These are phyloP conservation scores for Hibiscus mutabilis DNA, from an alignment of 345 rosid species.

Conservation along the genomic window DNA sequence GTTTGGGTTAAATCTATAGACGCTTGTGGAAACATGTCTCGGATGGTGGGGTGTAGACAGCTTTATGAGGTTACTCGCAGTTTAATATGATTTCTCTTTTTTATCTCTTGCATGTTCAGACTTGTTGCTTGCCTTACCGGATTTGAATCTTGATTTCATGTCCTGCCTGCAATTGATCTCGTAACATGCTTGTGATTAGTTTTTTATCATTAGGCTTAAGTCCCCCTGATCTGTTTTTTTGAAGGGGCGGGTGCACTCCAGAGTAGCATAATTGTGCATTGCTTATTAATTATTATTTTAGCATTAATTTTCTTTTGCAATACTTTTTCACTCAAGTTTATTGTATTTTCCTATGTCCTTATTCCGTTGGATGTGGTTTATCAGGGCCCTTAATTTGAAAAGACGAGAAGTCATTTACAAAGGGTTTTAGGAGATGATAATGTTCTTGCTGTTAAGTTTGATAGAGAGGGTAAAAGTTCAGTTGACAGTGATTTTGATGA, in stretches of 20 bases:
- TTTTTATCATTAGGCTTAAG: neutral
- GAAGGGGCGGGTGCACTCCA: neutral
- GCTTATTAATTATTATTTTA: neutral
- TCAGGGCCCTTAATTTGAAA: slow-evolving; percentile 57
- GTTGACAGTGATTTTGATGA: neutral
- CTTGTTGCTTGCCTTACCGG: neutral
- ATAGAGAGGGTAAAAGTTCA: slow-evolving; percentile 4
- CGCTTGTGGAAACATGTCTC: neutral
- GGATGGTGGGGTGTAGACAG: neutral
- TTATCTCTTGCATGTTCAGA: neutral
- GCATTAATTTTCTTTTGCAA: neutral
- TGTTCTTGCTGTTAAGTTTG: slow-evolving; percentile 62
- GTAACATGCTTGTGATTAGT: neutral
- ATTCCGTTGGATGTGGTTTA: neutral
- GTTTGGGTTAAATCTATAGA: neutral
- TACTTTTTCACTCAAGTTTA: neutral
- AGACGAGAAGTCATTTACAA: slow-evolving; percentile 49
- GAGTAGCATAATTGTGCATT: neutral
- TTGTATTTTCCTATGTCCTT: neutral
- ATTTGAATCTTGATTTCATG: neutral
- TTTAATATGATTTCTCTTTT: neutral
- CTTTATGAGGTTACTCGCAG: neutral
- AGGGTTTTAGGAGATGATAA: slow-evolving; percentile 73
- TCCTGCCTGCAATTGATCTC: neutral
- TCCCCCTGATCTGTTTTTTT: neutral